Percentiles rank a stretch among this genome's conserved stretches.
Evolutionary conservation across 805 yeast genomes (phyloP).

Genomic region (Danielia reshetovae): DNA sequence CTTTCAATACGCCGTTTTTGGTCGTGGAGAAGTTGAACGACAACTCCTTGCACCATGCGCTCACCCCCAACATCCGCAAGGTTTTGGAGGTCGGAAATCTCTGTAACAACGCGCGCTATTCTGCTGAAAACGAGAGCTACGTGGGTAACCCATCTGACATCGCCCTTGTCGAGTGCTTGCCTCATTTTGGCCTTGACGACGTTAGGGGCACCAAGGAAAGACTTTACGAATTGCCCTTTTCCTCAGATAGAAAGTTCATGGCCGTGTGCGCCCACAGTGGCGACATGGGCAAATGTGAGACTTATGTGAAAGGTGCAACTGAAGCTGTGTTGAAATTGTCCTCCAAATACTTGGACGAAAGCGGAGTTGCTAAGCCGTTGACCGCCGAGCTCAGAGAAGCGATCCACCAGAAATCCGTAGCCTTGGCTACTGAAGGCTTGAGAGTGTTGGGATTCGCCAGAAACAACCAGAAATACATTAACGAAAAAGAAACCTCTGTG

Average conservation of each 20-base stretch:
- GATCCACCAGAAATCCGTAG: constrained; percentile 56
- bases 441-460: constrained; percentile 82
- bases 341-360: constrained; percentile 51
- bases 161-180: constrained; percentile 75
- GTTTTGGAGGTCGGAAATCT: constrained; percentile 64
- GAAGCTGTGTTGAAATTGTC: constrained; percentile 68
- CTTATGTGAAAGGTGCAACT: constrained; percentile 86
- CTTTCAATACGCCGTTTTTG: constrained; percentile 36
- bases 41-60: constrained; percentile 36
- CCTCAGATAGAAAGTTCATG: constrained; percentile 83
- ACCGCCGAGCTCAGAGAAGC: constrained; percentile 44
- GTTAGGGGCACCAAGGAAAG: constrained; percentile 57
- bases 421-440: constrained; percentile 77
- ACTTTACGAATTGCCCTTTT: constrained; percentile 75
- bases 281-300: constrained; percentile 49
- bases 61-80: constrained; percentile 52
- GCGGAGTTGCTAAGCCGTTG: constrained; percentile 58
- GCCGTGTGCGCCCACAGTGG: constrained; percentile 70
- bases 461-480: constrained; percentile 31
- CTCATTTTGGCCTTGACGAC: constrained; percentile 71
- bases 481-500: constrained; percentile 25
- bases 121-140: constrained; percentile 62
- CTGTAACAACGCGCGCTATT: constrained; percentile 72
- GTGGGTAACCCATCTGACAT: constrained; percentile 95
- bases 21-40: constrained; percentile 47